A percentile compares a stretch with the other conserved stretches of the same genome.
These are phyloP conservation scores for Chalara sp. DNA, from an alignment of 2,329 filamentous ascomycete genomes.

Conservation along the genomic window DNA sequence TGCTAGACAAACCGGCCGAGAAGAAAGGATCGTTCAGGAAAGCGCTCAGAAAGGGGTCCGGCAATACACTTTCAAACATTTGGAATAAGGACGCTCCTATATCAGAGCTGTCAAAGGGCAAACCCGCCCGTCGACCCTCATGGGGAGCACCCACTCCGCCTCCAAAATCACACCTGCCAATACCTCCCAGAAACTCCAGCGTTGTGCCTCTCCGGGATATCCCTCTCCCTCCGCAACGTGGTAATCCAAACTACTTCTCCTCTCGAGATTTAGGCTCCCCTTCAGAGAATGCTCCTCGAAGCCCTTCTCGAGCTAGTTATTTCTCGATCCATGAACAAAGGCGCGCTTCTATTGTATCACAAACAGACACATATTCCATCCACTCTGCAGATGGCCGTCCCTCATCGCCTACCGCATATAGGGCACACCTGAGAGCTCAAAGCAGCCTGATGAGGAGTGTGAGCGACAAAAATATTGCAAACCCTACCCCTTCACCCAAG, in stretches of 20 bases:
- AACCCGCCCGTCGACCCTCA: slow-evolving; percentile 18
- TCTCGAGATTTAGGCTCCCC: slow-evolving; percentile 30
- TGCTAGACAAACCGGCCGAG: slow-evolving; percentile 28
- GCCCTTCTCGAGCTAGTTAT: slow-evolving; percentile 41
- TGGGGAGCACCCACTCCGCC: slow-evolving; percentile 19
- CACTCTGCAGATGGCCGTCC: slow-evolving; percentile 39
- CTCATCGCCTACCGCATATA: slow-evolving; percentile 35
- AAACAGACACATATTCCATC: slow-evolving; percentile 48
- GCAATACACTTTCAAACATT: slow-evolving; percentile 40
- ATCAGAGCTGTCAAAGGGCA: slow-evolving; percentile 15
- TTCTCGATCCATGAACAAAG: slow-evolving; percentile 44
- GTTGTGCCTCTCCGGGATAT: slow-evolving; percentile 28
- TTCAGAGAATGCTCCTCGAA: slow-evolving; percentile 23
- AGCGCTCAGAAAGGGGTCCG: slow-evolving; percentile 43
- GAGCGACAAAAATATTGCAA: slow-evolving; percentile 29
- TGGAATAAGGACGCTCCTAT: slow-evolving; percentile 40
- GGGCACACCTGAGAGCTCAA: slow-evolving; percentile 24
- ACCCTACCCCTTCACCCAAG: slow-evolving; percentile 15
- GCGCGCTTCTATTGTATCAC: slow-evolving; percentile 47
- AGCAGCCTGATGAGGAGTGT: slow-evolving; percentile 26
- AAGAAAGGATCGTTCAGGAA: slow-evolving; percentile 41
- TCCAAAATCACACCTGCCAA: slow-evolving; percentile 20
- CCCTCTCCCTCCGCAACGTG: slow-evolving; percentile 30
- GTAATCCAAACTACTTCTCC: slow-evolving; percentile 34
- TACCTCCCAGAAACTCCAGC: slow-evolving; percentile 28